These are phyloP conservation scores for Tympanopsis confertula DNA, from an alignment of 2,329 filamentous ascomycete genomes.

Conservation along the genomic window DNA sequence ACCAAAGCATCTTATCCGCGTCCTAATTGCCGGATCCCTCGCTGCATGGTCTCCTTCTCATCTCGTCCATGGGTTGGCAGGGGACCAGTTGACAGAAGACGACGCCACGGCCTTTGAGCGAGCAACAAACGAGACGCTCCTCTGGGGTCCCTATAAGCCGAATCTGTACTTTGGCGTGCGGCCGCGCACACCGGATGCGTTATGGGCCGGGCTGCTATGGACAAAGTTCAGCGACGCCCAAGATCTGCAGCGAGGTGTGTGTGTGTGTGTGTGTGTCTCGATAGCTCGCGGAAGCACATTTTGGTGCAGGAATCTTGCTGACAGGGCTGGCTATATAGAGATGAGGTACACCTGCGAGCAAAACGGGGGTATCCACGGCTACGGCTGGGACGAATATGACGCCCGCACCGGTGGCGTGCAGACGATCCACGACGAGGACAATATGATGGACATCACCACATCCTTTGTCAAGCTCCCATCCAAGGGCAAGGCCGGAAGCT, in stretches of 20 bases:
- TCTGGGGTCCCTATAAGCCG: neutral
- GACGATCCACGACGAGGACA: conserved; percentile 79
- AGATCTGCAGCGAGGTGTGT: neutral
- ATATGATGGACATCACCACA: conserved; percentile 81
- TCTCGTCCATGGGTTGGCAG: no score
- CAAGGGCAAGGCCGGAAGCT: conserved; percentile 74
- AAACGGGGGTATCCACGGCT: conserved; percentile 82
- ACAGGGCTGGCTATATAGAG: no score
- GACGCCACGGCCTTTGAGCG: no score
- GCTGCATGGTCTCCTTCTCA: no score
- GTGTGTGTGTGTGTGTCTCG: no score
- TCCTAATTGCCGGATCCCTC: no score
- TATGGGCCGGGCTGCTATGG: neutral
- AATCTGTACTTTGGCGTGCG: neutral
- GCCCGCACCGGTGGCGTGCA: conserved; percentile 76
- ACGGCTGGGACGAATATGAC: conserved; percentile 97
- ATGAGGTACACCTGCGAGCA: conserved; percentile 95
- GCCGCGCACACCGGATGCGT: neutral
- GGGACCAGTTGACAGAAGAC: no score
- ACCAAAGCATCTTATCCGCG: no score
- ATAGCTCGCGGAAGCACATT: no score
- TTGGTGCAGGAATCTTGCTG: no score
- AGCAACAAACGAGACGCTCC: neutral
- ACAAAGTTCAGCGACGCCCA: neutral
- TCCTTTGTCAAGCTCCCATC: conserved; percentile 89